Evolutionary conservation across 257 asterid genomes (phyloP).

Genomic region (Solanum piurae): DNA sequence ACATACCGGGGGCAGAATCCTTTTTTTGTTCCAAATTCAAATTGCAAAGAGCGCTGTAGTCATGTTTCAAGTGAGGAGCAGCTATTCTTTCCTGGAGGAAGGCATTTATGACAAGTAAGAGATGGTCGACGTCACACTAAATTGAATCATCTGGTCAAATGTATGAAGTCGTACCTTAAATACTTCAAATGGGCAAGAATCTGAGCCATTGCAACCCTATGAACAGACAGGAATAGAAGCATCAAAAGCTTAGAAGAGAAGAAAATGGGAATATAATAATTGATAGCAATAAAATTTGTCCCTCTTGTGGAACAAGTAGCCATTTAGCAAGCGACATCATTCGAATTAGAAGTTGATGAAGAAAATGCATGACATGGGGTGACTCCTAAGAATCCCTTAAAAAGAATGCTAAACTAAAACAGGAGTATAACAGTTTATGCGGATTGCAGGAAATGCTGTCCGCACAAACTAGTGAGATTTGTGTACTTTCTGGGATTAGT

Average conservation of each 20-base stretch:
- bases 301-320: not conserved
- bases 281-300: not conserved
- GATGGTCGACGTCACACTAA: not conserved
- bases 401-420: not conserved
- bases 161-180: slow-evolving; percentile 52
- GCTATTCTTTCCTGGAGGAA: slow-evolving; percentile 61
- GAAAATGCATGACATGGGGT: not conserved
- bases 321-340: not conserved
- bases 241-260: not conserved
- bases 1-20: slow-evolving; percentile 9
- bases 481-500: not conserved
- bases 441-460: not conserved
- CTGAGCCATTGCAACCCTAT: slow-evolving; percentile 74
- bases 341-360: not conserved
- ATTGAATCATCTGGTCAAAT: not conserved
- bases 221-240: not conserved
- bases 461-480: not conserved
- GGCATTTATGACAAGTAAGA: not conserved
- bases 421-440: not conserved
- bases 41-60: slow-evolving; percentile 52
- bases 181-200: slow-evolving; percentile 73
- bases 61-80: slow-evolving; percentile 78
- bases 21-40: not conserved
- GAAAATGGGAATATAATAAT: not conserved
- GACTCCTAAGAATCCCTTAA: not conserved